phyloP scores from a whole-genome alignment of 352 stramenopile species.

The Phytophthora vignae region DNA sequence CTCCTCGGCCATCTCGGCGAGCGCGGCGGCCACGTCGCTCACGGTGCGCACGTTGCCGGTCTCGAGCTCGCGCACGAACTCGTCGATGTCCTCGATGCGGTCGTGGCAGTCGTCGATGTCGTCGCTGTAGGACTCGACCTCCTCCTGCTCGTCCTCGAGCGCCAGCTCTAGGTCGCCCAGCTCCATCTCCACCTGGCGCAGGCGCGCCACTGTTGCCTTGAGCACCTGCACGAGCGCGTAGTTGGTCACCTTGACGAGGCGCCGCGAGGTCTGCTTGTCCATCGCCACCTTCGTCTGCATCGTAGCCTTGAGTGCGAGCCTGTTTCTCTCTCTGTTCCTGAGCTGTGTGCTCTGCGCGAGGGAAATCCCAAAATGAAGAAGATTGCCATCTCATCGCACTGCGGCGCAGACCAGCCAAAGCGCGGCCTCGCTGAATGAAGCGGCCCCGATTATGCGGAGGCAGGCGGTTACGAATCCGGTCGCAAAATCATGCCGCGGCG shows the following conservation, averaged over 20 bases:
- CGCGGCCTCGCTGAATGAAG: background rate
- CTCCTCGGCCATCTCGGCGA: constrained; percentile 49
- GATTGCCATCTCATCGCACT: background rate
- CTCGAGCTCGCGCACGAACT: constrained; percentile 48
- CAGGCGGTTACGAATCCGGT: constrained; percentile 29
- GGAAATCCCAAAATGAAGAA: constrained; percentile 28
- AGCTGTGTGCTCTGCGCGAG: constrained; percentile 3
- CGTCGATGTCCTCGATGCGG: constrained; percentile 51
- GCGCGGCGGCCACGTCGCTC: constrained; percentile 37
- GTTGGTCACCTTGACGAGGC: constrained; percentile 52
- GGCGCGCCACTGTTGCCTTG: constrained; percentile 25
- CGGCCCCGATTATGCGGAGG: constrained; percentile 20
- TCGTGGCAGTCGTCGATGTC: constrained; percentile 55
- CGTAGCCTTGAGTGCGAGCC: background rate
- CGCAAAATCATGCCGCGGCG: background rate
- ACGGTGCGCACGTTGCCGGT: constrained; percentile 44
- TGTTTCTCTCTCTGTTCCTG: background rate
- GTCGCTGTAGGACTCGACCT: constrained; percentile 46
- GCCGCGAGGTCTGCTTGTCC: constrained; percentile 44
- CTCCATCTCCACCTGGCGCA: constrained; percentile 35
- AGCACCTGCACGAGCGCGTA: constrained; percentile 38
- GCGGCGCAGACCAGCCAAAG: constrained; percentile 6
- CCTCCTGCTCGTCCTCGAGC: constrained; percentile 41
- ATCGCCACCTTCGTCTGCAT: constrained; percentile 39
- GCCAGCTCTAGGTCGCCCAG: constrained; percentile 34